Evolutionary conservation across 2,329 filamentous ascomycete genomes (phyloP).

Genomic region (Endothia cerciana): DNA sequence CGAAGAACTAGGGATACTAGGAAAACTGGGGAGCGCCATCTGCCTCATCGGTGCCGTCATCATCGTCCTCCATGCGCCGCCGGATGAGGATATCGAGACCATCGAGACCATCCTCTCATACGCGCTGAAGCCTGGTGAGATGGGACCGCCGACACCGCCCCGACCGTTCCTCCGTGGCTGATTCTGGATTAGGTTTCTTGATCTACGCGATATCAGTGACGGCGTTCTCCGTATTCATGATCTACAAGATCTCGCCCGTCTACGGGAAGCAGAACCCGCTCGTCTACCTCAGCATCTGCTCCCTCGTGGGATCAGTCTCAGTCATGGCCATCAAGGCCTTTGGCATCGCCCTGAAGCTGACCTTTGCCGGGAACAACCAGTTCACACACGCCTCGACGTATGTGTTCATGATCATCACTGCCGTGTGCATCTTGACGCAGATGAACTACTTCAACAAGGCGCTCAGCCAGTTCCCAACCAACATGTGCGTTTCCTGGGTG

Average conservation of each 20-base stretch:
- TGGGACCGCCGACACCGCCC: neutral
- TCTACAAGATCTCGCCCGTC: conserved; percentile 87
- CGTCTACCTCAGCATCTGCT: conserved; percentile 97
- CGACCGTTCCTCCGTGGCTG: conserved; percentile 27
- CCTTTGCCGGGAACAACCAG: conserved; percentile 90
- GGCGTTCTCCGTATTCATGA: conserved; percentile 89
- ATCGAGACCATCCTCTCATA: conserved; percentile 91
- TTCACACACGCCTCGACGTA: conserved; percentile 95
- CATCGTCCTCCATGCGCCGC: conserved; percentile 94
- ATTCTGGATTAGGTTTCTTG: conserved; percentile 71
- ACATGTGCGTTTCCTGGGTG: conserved; percentile 70
- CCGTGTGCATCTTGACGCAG: conserved; percentile 93
- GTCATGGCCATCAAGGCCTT: conserved; percentile 99
- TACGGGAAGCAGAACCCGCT: conserved; percentile 96
- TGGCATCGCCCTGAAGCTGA: conserved; percentile 95
- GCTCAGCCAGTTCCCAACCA: conserved; percentile 92
- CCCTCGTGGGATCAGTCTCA: conserved; percentile 92
- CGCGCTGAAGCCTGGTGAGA: conserved; percentile 85
- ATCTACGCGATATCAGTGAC: conserved; percentile 81
- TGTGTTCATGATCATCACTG: conserved; percentile 91
- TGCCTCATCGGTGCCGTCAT: conserved; percentile 96
- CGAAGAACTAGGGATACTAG: conserved; percentile 86
- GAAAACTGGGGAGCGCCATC: conserved; percentile 93
- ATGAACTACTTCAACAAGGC: conserved; percentile 99
- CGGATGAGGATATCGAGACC: conserved; percentile 87